Conservation (phyloP, 2,329 filamentous ascomycete genomes). For the Phyllachora maydis region DNA sequence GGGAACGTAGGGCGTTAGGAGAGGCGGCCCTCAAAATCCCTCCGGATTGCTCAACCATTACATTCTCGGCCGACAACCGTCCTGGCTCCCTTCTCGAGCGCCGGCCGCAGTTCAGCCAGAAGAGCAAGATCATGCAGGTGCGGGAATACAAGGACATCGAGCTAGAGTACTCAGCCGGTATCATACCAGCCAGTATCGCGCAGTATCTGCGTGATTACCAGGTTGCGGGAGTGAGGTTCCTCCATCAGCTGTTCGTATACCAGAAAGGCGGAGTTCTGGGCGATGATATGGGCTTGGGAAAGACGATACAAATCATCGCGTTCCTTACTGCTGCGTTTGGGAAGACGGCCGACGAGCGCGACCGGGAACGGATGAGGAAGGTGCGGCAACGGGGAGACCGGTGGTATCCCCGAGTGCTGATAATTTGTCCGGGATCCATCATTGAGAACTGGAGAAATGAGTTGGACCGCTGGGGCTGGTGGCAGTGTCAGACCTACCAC, state of each 20-base stretch:
- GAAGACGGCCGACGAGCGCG: constrained; percentile 77
- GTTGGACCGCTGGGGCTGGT: constrained; percentile 83
- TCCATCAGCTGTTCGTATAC: constrained; percentile 77
- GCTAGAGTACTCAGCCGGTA: constrained; percentile 52
- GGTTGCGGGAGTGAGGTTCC: constrained; percentile 61
- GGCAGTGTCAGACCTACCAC: constrained; percentile 71
- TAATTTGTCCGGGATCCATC: constrained; percentile 74
- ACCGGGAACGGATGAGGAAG: constrained; percentile 73
- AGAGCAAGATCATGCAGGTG: constrained; percentile 37
- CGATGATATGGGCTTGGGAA: constrained; percentile 94
- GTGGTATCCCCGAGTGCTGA: constrained; percentile 72
- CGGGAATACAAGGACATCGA: constrained; percentile 55
- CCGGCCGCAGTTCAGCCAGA: constrained; percentile 43
- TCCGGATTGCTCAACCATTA: constrained; percentile 53
- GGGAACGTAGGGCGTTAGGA: constrained; percentile 32
- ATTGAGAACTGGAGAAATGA: constrained; percentile 87
- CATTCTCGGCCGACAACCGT: constrained; percentile 48
- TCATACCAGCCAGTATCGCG: constrained; percentile 75
- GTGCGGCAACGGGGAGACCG: constrained; percentile 39
- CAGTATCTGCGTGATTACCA: constrained; percentile 90
- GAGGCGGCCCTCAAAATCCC: constrained; percentile 55
- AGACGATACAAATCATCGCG: constrained; percentile 88
- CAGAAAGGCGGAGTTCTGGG: constrained; percentile 81
- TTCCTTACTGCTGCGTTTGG: constrained; percentile 86
- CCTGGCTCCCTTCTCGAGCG: constrained; percentile 29